Base-by-base conservation (phyloP, 2,329 filamentous ascomycete genomes). In the Thielaviopsis punctulata region DNA sequence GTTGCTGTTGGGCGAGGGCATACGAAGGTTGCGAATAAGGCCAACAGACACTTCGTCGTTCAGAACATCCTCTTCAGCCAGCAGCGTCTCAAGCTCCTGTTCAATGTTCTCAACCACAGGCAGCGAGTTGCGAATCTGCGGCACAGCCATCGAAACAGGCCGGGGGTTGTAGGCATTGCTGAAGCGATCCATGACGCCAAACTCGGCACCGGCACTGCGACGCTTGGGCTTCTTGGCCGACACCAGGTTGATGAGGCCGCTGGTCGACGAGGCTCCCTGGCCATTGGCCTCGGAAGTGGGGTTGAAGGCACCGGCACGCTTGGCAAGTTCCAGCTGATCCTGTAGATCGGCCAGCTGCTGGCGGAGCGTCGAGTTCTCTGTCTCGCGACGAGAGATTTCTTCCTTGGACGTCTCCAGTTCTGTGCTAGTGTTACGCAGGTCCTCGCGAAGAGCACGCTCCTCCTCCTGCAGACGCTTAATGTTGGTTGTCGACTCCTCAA, bases 11-110 rank as follows among this genome's bases (percentile, higher is more conserved):
- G 92, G 90, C 10, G 83, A 81, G 19, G 92, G 92, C 57, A 98
- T 96, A 76, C 94, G 95, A 59, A 98, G 77, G 64, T 95, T 95
- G 63, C 84, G 82, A 65, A 98, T 96, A 56, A 98, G 75, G 56
- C 92, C 92, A 76, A 95, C 84, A 0, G 89, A 92, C 49, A 98
- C 88, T 69, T 98, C 92, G 60, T 96, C 89, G 61, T 98, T 96
- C 58, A 98, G 75, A 56, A 85, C 86, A 60, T 96, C 89, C 67
- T 98, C 92, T 62, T 96, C 90, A 45, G 89, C 88, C 58, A 98
- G 80, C 52, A 98, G 77, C 58, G 84, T 85, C 69, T 96, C 90
- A 54, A 98, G 77, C 69, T 98, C 93, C 65, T 88, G 79, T 69
- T 98, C 92, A 60, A 96, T 86, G 61, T 86, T 93, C 65, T 98